Evolutionary conservation across 1,139 yeast genomes (phyloP), one percentile per base, ranked within the genome.

Genomic region (Debaryomyces sp.): DNA sequence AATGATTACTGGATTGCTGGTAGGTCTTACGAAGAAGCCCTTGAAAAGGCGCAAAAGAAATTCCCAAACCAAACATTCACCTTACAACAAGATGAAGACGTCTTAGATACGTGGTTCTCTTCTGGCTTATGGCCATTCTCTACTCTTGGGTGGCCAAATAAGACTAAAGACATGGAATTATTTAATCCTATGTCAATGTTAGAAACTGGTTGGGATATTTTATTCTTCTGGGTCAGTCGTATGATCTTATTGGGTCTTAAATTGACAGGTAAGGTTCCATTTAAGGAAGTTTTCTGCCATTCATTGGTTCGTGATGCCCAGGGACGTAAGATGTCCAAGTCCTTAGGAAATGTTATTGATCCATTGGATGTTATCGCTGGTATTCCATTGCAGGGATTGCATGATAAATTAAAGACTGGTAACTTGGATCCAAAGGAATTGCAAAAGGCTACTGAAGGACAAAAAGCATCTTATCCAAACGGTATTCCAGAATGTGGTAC

Each of bases 401-500:
- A 92, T 69, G 87, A 84, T 55, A 87, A 91, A 71, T 79, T 94
- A 60, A 68, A 70, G 54, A 66, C 65, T 40, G 98, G 99, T 73
- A 94, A 94, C 75, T 80, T 94, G 63, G 98, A 90, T 64, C 90
- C 96, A 56, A 81, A 84, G 55, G 99, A 94, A 72, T 77, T 94
- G 63, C 87, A 81, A 67, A 89, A 82, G 71, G 99, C 99, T 36
- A 84, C 82, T 62, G 84, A 81, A 43, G 98, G 98, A 53, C 99
- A 94, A 75, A 85, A 81, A 64, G 77, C 83, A 59, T 86, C 96
- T 17, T 94, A 91, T 79, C 99, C 99, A 56, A 86, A 85, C 60
- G 99, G 99, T 76, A 92, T 94, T 60, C 98, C 99, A 50, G 97
- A 94, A 75, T 94, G 99, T 81, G 99, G 99, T 78, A 92, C 98